A percentile compares a stretch with the other conserved stretches of the same genome.
These are phyloP conservation scores for Gastrolobium bilobum DNA, from an alignment of 306 rosid species.

Conservation along the genomic window DNA sequence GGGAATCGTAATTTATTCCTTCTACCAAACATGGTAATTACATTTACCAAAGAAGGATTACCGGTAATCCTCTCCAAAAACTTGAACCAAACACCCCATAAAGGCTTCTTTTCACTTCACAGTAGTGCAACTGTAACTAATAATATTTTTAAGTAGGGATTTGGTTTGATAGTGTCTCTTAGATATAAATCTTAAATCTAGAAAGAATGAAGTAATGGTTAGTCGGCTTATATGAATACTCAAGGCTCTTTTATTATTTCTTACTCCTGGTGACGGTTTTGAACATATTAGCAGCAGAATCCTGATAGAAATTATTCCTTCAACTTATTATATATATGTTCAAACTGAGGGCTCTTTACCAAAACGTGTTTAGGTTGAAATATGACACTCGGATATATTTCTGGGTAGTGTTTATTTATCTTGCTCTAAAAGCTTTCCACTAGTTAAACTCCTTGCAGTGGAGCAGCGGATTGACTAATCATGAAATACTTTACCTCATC, in stretches of 20 bases:
- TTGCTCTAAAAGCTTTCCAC: conserved; percentile 24
- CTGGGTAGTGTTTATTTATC: conserved; percentile 21
- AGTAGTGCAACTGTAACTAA: conserved; percentile 12
- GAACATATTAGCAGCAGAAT: background rate
- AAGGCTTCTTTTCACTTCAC: conserved; percentile 36
- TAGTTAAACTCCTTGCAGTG: conserved; percentile 12
- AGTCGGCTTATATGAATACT: background rate
- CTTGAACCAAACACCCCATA: too few species aligned
- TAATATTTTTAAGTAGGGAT: conserved; percentile 23
- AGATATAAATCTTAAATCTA: conserved; percentile 9
- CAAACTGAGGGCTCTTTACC: background rate
- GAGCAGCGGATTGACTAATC: background rate
- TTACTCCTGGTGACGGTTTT: background rate
- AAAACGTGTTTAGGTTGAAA: conserved; percentile 10
- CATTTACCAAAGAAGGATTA: too few species aligned
- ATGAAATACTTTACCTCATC: background rate
- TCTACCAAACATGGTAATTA: too few species aligned
- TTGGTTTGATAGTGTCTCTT: conserved; percentile 13
- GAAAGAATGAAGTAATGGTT: conserved; percentile 34
- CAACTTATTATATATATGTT: conserved; percentile 5
- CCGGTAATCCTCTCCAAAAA: too few species aligned
- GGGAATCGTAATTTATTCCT: too few species aligned
- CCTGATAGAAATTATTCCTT: conserved; percentile 26
- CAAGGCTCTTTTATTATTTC: background rate
- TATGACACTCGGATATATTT: conserved; percentile 15